phyloP scores from a whole-genome alignment of 495 filamentous ascomycete genomes.

The Penicillium canescens region DNA sequence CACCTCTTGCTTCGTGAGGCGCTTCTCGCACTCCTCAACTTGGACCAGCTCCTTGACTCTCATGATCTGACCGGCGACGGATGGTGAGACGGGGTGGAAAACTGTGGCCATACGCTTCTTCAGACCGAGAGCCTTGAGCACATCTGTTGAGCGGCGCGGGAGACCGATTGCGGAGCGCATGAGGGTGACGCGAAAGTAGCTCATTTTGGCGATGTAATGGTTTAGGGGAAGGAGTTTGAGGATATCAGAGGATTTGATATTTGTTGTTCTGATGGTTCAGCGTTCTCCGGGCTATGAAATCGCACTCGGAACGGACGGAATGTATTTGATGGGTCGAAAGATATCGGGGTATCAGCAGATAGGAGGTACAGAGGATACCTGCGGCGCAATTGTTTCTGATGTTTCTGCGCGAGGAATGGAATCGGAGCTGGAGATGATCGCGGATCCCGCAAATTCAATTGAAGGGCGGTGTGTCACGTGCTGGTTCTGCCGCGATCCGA shows the following conservation, averaged over 20 bases:
- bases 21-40: slow-evolving; percentile 76
- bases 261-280: neutral
- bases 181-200: slow-evolving; percentile 94
- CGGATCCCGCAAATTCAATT: slow-evolving; percentile 18
- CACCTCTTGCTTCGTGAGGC: slow-evolving; percentile 73
- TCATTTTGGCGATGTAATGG: slow-evolving; percentile 54
- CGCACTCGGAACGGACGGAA: neutral
- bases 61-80: slow-evolving; percentile 93
- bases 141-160: slow-evolving; percentile 74
- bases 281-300: neutral
- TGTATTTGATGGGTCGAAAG: neutral
- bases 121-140: slow-evolving; percentile 86
- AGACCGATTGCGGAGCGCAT: slow-evolving; percentile 92
- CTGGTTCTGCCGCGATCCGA: slow-evolving; percentile 19
- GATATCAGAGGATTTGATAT: slow-evolving; percentile 1
- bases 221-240: neutral
- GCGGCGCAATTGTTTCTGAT: neutral
- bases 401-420: neutral
- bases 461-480: slow-evolving; percentile 30
- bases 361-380: neutral
- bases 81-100: slow-evolving; percentile 82
- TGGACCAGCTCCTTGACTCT: slow-evolving; percentile 94
- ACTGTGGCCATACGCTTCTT: slow-evolving; percentile 85
- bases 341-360: neutral
- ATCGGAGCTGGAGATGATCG: slow-evolving; percentile 1